phyloP scores from a whole-genome alignment of 2,329 filamentous ascomycete genomes.

The Cladophialophora exuberans region DNA sequence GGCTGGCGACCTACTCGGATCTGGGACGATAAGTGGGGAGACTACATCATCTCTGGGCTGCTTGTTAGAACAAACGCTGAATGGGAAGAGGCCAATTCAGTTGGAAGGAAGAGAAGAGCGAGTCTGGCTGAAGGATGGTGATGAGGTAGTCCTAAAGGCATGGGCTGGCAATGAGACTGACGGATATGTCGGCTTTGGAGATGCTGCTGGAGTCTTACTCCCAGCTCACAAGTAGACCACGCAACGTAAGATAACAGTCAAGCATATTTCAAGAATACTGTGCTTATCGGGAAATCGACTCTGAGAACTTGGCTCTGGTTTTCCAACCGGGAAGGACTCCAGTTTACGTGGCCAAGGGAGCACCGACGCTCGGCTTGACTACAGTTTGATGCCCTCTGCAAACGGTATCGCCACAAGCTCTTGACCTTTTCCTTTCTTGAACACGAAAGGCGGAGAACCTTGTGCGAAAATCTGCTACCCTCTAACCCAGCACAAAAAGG shows the following conservation, averaged over 20 bases:
- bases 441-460: no score
- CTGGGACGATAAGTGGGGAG: conserved; percentile 9
- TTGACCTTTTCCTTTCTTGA: no score
- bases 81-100: conserved; percentile 51
- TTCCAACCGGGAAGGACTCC: no score
- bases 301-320: background rate
- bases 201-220: conserved; percentile 5
- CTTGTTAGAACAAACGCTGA: conserved; percentile 1
- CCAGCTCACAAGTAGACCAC: conserved; percentile 1
- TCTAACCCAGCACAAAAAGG: background rate
- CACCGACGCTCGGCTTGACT: no score
- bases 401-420: no score
- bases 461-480: no score
- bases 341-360: no score
- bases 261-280: background rate
- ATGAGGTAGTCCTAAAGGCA: conserved; percentile 62
- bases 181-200: conserved; percentile 71
- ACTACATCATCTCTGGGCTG: background rate
- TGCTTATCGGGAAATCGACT: background rate
- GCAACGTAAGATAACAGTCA: background rate
- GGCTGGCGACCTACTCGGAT: conserved; percentile 9
- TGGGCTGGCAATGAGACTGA: conserved; percentile 64
- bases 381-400: no score
- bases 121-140: conserved; percentile 72
- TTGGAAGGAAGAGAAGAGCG: conserved; percentile 59